Conservation (phyloP, 176 grass and related monocot genomes). For the Themeda triandra region DNA sequence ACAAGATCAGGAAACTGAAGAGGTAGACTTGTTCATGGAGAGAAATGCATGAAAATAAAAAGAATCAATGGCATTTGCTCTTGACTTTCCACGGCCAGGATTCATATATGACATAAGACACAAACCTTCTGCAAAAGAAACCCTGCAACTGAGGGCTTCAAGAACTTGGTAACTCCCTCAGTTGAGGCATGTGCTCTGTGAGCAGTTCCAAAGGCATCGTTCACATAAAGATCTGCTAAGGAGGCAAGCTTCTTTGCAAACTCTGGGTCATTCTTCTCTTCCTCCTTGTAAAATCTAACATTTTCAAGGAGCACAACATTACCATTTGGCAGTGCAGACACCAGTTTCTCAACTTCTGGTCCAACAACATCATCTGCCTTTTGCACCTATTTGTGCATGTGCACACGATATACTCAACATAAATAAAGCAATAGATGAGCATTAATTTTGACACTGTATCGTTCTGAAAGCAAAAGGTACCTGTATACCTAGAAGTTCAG, state of each 20-base stretch:
- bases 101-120: background rate
- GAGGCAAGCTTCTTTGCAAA: conserved; percentile 54
- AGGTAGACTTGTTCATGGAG: background rate
- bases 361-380: conserved; percentile 53
- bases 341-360: conserved; percentile 48
- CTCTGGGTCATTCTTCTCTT: conserved; percentile 55
- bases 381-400: conserved; percentile 26
- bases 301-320: conserved; percentile 51
- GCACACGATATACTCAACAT: background rate
- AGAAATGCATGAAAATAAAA: background rate
- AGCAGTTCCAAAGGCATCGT: conserved; percentile 59
- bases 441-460: background rate
- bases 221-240: conserved; percentile 50
- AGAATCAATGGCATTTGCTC: background rate
- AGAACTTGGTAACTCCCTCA: conserved; percentile 48
- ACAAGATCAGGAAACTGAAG: background rate
- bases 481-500: conserved; percentile 48
- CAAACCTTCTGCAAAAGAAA: conserved; percentile 56
- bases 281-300: conserved; percentile 59
- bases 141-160: conserved; percentile 51
- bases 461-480: background rate
- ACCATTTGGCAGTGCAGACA: conserved; percentile 40
- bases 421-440: background rate
- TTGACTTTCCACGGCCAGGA: background rate
- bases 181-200: conserved; percentile 56